Evolutionary conservation across 306 rosid species (phyloP).

Genomic region (Delonix regia): DNA sequence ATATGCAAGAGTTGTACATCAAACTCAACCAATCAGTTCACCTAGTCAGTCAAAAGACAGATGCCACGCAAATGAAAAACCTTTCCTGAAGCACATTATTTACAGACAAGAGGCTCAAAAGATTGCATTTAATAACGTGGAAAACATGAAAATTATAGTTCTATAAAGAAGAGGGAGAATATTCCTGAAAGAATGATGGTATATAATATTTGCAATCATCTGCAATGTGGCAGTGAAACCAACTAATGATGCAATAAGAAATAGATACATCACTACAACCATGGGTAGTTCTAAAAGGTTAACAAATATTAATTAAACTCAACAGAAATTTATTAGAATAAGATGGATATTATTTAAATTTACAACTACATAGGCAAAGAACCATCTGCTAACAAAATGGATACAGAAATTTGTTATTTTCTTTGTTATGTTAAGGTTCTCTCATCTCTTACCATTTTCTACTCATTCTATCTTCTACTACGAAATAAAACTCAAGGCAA

Average conservation of each 20-base stretch:
- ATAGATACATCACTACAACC: not conserved
- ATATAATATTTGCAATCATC: not conserved
- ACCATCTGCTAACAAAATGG: not conserved
- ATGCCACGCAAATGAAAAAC: slow-evolving; percentile 7
- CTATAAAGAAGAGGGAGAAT: not conserved
- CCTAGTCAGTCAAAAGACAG: slow-evolving; percentile 17
- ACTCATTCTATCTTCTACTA: not conserved
- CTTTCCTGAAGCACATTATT: slow-evolving; percentile 17
- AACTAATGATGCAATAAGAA: not conserved
- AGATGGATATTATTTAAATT: not conserved
- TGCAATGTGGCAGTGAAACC: not conserved
- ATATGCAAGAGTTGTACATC: slow-evolving; percentile 9
- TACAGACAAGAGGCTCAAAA: not conserved
- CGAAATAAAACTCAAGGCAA: not conserved
- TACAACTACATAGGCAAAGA: not conserved
- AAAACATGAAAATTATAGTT: not conserved
- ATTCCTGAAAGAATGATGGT: not conserved
- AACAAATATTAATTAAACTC: no score
- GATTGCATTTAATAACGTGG: slow-evolving; percentile 17
- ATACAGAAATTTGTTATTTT: not conserved
- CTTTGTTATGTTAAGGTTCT: not conserved
- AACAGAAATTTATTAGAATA: not conserved
- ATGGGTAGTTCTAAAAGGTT: not conserved
- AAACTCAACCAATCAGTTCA: slow-evolving; percentile 29
- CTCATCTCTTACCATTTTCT: not conserved